Percentiles rank a stretch among this genome's conserved stretches.
Evolutionary conservation across 2,329 filamentous ascomycete genomes (phyloP).

Genomic region (Ophiostoma perfectum): DNA sequence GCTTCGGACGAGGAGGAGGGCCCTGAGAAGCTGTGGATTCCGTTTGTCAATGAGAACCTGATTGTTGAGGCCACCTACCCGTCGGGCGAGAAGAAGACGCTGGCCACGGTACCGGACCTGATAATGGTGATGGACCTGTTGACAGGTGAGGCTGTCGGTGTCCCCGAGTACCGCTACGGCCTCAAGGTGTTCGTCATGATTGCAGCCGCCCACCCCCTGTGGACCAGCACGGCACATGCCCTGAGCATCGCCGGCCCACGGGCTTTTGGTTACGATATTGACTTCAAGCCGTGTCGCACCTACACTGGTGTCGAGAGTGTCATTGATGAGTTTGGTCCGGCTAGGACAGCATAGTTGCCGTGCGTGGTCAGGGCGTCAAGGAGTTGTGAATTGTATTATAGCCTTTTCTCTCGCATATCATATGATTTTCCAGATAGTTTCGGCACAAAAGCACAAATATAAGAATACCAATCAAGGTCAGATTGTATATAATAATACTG

Average conservation of each 20-base stretch:
- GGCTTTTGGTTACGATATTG: conserved; percentile 40
- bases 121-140: conserved; percentile 45
- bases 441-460: no score
- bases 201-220: conserved; percentile 49
- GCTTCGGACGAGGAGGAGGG: conserved; percentile 15
- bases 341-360: background rate
- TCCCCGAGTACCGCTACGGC: conserved; percentile 52
- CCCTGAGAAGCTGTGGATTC: conserved; percentile 27
- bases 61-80: conserved; percentile 29
- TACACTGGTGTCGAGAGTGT: conserved; percentile 48
- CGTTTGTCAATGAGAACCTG: conserved; percentile 32
- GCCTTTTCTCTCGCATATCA: no score
- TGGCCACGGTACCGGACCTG: conserved; percentile 46
- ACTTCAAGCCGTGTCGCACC: conserved; percentile 44
- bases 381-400: no score
- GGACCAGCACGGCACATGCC: conserved; percentile 46
- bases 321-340: conserved; percentile 43
- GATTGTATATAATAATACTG: no score
- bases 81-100: conserved; percentile 29
- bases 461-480: no score
- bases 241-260: conserved; percentile 44
- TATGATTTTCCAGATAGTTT: no score
- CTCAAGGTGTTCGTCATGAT: conserved; percentile 48
- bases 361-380: background rate
- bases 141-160: conserved; percentile 46